Base-by-base conservation (phyloP, 106 monocot genomes). In the Triglochin maritima region DNA sequence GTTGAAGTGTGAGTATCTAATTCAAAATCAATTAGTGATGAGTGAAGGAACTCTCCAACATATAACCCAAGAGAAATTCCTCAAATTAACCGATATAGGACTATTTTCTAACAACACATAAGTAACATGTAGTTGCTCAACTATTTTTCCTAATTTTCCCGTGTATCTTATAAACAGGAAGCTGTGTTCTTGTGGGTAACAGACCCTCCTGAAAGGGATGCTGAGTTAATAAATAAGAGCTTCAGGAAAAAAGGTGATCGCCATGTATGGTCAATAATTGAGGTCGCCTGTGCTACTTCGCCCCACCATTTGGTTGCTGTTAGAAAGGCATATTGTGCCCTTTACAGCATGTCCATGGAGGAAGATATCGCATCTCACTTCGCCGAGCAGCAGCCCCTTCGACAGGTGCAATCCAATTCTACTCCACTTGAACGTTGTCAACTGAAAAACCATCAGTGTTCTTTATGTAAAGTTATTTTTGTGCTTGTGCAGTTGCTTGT, bases 151-250 rank as follows among this genome's bases (percentile, higher is more conserved):
- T 29, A 29, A 29, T 29, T 29, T 29, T 0, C 29, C 0, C 0
- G 29, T 29, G 29, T 29, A 29, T 29, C 1, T 29, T 29, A 29
- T 29, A 29, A 2, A 43, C 81, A 89, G 88, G 85, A 70, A 60
- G 85, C 88, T 41, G 72, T 89, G 63, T 70, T 82, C 55, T 59
- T 85, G 66, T 85, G 82, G 88, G 62, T 67, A 17, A 56, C 56
- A 51, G 75, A 89, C 63, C 88, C 88, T 46, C 77, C 85, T 50
- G 80, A 75, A 49, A 79, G 88, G 61, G 88, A 89, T 68, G 88
- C 88, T 0, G 78, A 78, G 56, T 59, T 85, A 17, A 77, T 67
- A 0, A 70, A 78, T 11, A 58, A 85, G 69, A 79, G 77, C 2
- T 47, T 88, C 55, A 74, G 80, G 46, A 77, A 64, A 67, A 82